phyloP scores from a whole-genome alignment of 139 green algal genomes.

The Haematococcus lacustris region DNA sequence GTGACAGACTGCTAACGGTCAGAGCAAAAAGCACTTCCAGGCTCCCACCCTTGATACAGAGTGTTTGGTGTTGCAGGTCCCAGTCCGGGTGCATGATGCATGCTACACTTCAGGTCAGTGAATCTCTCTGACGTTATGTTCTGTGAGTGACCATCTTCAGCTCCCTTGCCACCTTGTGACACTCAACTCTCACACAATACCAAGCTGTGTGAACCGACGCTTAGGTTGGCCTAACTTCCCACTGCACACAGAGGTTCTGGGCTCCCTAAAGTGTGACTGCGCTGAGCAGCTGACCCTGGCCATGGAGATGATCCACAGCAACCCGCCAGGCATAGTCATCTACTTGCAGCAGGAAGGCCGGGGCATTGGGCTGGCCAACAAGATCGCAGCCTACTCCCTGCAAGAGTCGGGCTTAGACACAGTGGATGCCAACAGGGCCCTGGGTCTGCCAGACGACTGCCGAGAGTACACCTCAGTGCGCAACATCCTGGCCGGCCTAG shows the following conservation, averaged over 20 bases:
- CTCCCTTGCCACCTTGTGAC: too few relatives aligned
- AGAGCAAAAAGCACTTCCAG: too few relatives aligned
- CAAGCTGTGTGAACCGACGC: too few relatives aligned
- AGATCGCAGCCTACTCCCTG: constrained; percentile 91
- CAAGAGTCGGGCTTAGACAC: constrained; percentile 89
- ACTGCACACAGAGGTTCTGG: constrained; percentile 75
- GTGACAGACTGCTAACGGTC: too few relatives aligned
- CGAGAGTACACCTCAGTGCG: constrained; percentile 84
- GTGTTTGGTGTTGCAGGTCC: constrained; percentile 63
- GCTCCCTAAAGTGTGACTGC: constrained; percentile 93
- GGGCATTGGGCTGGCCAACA: constrained; percentile 93
- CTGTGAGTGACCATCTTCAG: too few relatives aligned
- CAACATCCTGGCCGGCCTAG: constrained; percentile 82
- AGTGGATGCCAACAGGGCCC: constrained; percentile 87
- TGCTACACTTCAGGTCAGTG: constrained; percentile 91
- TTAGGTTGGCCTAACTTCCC: too few relatives aligned
- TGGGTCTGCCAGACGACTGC: constrained; percentile 89
- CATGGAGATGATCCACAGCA: constrained; percentile 65
- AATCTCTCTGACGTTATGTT: too few relatives aligned
- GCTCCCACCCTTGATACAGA: too few relatives aligned
- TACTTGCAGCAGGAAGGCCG: constrained; percentile 94
- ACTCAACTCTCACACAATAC: too few relatives aligned
- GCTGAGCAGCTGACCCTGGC: constrained; percentile 83
- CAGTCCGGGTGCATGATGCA: constrained; percentile 87
- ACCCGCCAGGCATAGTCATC: constrained; percentile 72